Conservation (phyloP, 2,329 filamentous ascomycete species). For the Amauroascus niger region DNA sequence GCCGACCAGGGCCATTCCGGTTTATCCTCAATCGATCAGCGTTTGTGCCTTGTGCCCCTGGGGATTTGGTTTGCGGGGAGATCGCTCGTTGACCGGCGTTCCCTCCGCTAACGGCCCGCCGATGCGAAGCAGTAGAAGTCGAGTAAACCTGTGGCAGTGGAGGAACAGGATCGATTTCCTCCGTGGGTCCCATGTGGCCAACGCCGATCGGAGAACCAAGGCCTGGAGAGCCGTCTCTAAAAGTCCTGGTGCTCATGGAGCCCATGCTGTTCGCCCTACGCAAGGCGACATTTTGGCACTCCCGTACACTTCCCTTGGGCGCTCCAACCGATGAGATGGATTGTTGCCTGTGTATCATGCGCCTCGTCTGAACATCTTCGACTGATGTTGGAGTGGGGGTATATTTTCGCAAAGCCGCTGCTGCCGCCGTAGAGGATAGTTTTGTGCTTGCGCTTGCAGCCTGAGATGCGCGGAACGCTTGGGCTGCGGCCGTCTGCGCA, state of each 20-base stretch:
- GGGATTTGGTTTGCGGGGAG: constrained; percentile 34
- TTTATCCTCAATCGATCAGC: not conserved
- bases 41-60: constrained; percentile 22
- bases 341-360: constrained; percentile 61
- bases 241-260: constrained; percentile 84
- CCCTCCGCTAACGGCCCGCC: constrained; percentile 45
- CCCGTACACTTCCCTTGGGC: constrained; percentile 34
- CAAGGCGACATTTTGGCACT: constrained; percentile 39
- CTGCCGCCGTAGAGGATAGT: constrained; percentile 76
- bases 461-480: constrained; percentile 65
- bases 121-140: constrained; percentile 25
- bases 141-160: constrained; percentile 50
- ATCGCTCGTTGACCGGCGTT: constrained; percentile 37
- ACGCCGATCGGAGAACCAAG: constrained; percentile 34
- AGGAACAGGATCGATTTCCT: constrained; percentile 55
- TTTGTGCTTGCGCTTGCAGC: constrained; percentile 53
- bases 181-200: constrained; percentile 40
- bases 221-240: constrained; percentile 62
- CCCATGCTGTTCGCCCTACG: constrained; percentile 59
- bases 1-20: not conserved
- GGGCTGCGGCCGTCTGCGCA: constrained; percentile 68
- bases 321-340: constrained; percentile 61
- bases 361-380: constrained; percentile 76
- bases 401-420: constrained; percentile 69
- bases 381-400: constrained; percentile 70